Base-by-base conservation (phyloP, 805 yeast species). In the Saccharomyces paradoxus region DNA sequence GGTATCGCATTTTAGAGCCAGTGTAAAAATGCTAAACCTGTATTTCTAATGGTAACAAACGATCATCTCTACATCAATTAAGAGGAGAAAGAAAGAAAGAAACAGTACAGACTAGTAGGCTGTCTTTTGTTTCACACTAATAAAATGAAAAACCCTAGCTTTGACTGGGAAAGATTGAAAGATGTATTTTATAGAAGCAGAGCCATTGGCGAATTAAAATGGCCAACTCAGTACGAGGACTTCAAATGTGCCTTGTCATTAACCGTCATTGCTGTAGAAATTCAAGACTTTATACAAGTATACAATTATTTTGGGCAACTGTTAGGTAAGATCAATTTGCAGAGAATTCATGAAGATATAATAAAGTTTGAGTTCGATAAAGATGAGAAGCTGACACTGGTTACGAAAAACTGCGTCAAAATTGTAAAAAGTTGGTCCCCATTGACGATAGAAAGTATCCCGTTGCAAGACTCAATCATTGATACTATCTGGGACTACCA, bases 161-260 rank as follows among this genome's bases (percentile, higher is more conserved):
- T 77, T 57, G 78, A 78, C 48, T 90, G 97, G 97, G 96, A 89
- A 67, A 78, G 84, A 58, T 76, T 90, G 21, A 83, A 81, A 53
- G 81, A 82, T 67, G 85, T 81, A 9, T 88, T 80, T 66, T 90
- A 89, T 60, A 74, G 86, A 53, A 75, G 78, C 17, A 69, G 84
- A 53, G 77, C 50, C 21, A 47, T 67, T 26, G 54, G 61, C 48
- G 53, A 55, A 8, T 52, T 67, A 30, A 52, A 59, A 46, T 60
- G 66, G 63, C 64, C 65, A 21, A 52, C 49, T 4, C 56, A 55
- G 24, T 14, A 37, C 9, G 26, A 32, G 7, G 26, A 46, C 22
- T 27, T 48, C 22, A 53, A 49, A 22, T 58, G 80, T 62, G 77
- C 72, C 1, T 64, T 82, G 61, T 70, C 76, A 17, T 72, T 73